phyloP scores from a whole-genome alignment of 352 stramenopile species.

The Phytophthora pluvialis region DNA sequence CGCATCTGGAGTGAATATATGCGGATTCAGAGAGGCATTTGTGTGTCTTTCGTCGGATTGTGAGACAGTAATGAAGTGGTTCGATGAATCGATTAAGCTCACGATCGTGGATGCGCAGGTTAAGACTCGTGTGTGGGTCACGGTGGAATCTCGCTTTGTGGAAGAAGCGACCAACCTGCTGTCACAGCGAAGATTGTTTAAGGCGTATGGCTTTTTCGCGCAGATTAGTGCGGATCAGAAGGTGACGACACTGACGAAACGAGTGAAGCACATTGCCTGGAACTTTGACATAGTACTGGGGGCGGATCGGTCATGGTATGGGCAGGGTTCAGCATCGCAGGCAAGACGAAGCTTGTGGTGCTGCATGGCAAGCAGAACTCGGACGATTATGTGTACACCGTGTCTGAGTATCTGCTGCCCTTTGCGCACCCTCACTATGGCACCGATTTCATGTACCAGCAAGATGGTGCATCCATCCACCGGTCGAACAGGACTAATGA shows the following conservation, averaged over 20 bases:
- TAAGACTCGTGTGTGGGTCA: too few species aligned
- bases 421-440: slow-evolving; percentile 31
- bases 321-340: slow-evolving; percentile 9
- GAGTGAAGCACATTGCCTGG: too few species aligned
- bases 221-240: too few species aligned
- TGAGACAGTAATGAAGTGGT: slow-evolving; percentile 12
- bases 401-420: slow-evolving; percentile 37
- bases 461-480: slow-evolving; percentile 37
- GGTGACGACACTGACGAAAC: too few species aligned
- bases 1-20: slow-evolving; percentile 17
- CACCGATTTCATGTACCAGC: slow-evolving; percentile 34
- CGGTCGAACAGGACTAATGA: not conserved
- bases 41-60: slow-evolving; percentile 4
- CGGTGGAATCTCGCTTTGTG: too few species aligned
- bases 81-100: too few species aligned
- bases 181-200: too few species aligned
- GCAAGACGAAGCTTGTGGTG: slow-evolving; percentile 17
- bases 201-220: too few species aligned
- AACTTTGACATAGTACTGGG: too few species aligned
- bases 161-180: too few species aligned
- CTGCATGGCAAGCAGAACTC: slow-evolving; percentile 27
- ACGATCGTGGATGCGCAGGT: too few species aligned
- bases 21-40: slow-evolving; percentile 12
- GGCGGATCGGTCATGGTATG: slow-evolving; percentile 35
- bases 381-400: slow-evolving; percentile 29